Evolutionary conservation across 768 basidiomycete species (phyloP), one percentile per base, ranked within the genome.

Genomic region (Erythrobasidium yunnanense): DNA sequence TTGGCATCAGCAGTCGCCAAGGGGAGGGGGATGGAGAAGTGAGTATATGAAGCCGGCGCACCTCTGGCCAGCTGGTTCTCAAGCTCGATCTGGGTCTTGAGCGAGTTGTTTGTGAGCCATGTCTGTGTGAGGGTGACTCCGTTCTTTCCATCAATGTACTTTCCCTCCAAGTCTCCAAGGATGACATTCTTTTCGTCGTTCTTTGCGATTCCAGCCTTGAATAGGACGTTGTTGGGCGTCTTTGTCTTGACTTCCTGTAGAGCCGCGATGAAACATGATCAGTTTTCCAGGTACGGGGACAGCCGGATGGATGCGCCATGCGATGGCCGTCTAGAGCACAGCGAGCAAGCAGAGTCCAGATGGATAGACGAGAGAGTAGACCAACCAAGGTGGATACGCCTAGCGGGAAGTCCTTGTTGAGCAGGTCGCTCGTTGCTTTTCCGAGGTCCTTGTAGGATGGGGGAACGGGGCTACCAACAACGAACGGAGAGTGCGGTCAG

Each of bases 31-130:
- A 25, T n/a, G 2, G 35, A 18, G 22, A 17, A 34, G 52, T n/a
- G 17, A 27, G 18, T 35, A 32, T 3, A 32, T 20, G 15, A 23
- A 20, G 2, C 45, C 45, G 18, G 55, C 71, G 15, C 38, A 73
- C 72, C 95, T 80, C 91, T 87, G 73, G 93, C 90, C 76, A 97
- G 83, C 80, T 90, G 85, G 81, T 96, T 91, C 79, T 97, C 91
- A 75, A 97, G 81, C 82, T 99, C 95, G 70, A 96, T 77, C 77
- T 86, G 84, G 71, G 86, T 86, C 77, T 87, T 86, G 81, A 99
- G 87, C 75, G 86, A 78, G 81, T 99, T 99, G 76, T 83, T 73
- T 74, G 93, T 96, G 62, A 89, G 90, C 95, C 95, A 99, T 65
- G 87, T 83, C 80, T 93, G 83, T 72, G 95, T 97, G 82, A 95